phyloP scores from a whole-genome alignment of 2,329 filamentous ascomycete species.

The Cytospora piceae region DNA sequence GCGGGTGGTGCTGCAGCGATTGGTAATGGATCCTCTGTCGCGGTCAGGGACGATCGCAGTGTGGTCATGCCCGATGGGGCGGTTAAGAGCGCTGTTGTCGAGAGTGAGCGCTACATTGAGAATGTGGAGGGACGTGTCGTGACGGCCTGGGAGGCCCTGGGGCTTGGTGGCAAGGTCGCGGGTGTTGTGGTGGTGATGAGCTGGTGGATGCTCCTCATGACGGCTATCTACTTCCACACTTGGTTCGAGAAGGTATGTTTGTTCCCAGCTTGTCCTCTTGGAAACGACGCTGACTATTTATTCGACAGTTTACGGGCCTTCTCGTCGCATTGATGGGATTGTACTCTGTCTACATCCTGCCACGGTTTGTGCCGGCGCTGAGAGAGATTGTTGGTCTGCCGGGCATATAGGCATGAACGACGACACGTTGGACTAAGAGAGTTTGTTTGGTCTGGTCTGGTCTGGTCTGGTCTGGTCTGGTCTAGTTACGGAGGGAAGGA shows the following conservation, averaged over 20 bases:
- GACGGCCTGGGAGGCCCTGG: conserved; percentile 39
- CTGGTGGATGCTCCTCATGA: conserved; percentile 98
- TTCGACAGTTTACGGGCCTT: conserved; percentile 55
- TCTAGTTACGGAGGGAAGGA: neutral
- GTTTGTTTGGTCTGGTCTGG: neutral
- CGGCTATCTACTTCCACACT: conserved; percentile 96
- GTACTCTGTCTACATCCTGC: conserved; percentile 56
- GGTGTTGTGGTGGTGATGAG: conserved; percentile 69
- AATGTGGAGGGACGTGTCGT: conserved; percentile 12
- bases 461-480: neutral
- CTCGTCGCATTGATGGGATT: conserved; percentile 51
- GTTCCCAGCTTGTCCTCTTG: conserved; percentile 30
- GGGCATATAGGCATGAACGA: conserved; percentile 46
- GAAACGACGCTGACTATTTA: neutral
- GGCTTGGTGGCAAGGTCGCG: conserved; percentile 59
- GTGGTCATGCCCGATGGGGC: conserved; percentile 70
- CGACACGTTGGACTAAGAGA: neutral
- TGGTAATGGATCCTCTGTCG: conserved; percentile 34
- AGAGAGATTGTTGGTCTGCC: conserved; percentile 54
- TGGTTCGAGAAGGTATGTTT: conserved; percentile 89
- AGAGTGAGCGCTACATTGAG: conserved; percentile 40
- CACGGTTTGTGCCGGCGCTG: conserved; percentile 52
- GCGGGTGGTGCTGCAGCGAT: neutral
- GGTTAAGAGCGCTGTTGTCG: conserved; percentile 61
- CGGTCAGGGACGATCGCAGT: conserved; percentile 61